phyloP scores from a whole-genome alignment of 1,139 yeast genomes.

The Yamadazyma siamensis region DNA sequence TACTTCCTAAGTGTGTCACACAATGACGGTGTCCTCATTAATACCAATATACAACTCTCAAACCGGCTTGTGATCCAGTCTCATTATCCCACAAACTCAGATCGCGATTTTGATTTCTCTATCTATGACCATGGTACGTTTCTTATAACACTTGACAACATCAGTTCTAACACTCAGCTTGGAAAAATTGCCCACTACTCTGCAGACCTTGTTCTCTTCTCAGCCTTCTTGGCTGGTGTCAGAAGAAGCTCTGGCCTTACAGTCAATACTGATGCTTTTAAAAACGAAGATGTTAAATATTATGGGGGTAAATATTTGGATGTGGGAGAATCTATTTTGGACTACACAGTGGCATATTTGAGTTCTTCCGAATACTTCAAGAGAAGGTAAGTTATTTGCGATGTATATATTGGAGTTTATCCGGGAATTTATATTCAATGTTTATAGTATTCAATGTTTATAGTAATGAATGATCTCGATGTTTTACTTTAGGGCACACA shows the following conservation, averaged over 20 bases:
- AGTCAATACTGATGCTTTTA: conserved; percentile 31
- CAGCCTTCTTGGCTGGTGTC: conserved; percentile 86
- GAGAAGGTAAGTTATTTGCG: conserved; percentile 5
- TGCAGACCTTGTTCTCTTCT: conserved; percentile 70
- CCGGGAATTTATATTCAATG: too few relatives aligned
- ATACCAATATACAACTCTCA: too few relatives aligned
- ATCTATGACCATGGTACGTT: too few relatives aligned
- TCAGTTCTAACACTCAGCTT: conserved; percentile 30
- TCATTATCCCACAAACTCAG: too few relatives aligned
- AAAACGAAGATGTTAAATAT: conserved; percentile 49
- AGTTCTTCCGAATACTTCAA: conserved; percentile 71
- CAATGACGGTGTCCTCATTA: too few relatives aligned
- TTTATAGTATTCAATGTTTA: too few relatives aligned
- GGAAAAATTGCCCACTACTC: conserved; percentile 67
- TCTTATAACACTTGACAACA: too few relatives aligned
- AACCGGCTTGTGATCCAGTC: too few relatives aligned
- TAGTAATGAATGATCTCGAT: too few relatives aligned
- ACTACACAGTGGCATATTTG: conserved; percentile 67
- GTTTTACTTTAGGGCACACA: too few relatives aligned
- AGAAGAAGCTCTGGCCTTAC: conserved; percentile 84
- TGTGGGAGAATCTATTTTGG: conserved; percentile 82
- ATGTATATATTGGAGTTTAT: neutral
- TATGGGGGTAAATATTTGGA: conserved; percentile 69
- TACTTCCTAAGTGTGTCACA: too few relatives aligned
- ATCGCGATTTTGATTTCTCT: too few relatives aligned